Conservation (phyloP, 768 basidiomycete species). For the Podaxis sp. region DNA sequence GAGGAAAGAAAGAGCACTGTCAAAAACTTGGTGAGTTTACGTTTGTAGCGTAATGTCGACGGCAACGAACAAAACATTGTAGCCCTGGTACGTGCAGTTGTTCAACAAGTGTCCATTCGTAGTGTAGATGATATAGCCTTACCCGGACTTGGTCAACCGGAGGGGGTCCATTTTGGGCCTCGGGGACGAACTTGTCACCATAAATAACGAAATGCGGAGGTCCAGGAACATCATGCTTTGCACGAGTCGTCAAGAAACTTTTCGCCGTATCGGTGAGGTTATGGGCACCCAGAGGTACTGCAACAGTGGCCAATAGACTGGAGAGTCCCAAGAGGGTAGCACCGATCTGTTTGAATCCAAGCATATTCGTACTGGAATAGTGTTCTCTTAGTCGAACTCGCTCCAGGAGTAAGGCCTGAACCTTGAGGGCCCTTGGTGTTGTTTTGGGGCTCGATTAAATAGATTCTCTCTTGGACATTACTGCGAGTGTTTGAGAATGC, state of each 20-base stretch:
- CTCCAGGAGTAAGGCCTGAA: not conserved
- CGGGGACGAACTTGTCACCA: conserved; percentile 14
- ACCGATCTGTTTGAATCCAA: conserved; percentile 6
- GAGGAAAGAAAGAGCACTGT: conserved; percentile 52
- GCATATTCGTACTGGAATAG: conserved; percentile 1
- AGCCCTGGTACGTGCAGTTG: conserved; percentile 38
- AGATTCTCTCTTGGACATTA: not conserved
- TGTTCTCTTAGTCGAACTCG: too few species aligned
- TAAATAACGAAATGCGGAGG: conserved; percentile 38
- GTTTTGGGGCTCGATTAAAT: conserved; percentile 4
- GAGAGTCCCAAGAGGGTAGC: conserved; percentile 10
- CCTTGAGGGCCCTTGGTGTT: not conserved
- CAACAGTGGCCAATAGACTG: not conserved
- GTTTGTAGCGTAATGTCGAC: not conserved
- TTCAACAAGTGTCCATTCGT: not conserved
- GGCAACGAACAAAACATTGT: conserved; percentile 52
- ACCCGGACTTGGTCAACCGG: conserved; percentile 9
- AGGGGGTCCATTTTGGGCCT: conserved; percentile 6
- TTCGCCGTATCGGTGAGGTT: conserved; percentile 16
- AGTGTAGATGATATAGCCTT: not conserved
- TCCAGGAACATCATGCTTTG: conserved; percentile 21
- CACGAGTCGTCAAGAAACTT: conserved; percentile 15
- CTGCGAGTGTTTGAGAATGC: too few species aligned
- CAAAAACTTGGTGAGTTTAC: not conserved
- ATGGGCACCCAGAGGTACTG: conserved; percentile 8